Percentiles rank a stretch among this genome's conserved stretches.
phyloP scores from a whole-genome alignment of 2,329 filamentous ascomycete genomes.

The Achaetomium macrosporum region DNA sequence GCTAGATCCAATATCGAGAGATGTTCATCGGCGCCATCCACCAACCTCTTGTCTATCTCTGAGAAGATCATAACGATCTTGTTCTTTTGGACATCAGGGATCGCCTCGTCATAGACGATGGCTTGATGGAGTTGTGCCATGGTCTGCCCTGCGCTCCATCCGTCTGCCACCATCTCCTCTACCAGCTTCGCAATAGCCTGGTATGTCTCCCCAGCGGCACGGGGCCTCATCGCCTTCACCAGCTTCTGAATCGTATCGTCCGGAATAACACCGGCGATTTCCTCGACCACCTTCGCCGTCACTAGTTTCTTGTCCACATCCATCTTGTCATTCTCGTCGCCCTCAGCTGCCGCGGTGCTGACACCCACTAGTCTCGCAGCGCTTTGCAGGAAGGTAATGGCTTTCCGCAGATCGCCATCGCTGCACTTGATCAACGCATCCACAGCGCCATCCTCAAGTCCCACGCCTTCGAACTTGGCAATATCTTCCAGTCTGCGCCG shows the following conservation, averaged over 20 bases:
- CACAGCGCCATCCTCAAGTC: slow-evolving; percentile 69
- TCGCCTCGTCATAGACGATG: slow-evolving; percentile 75
- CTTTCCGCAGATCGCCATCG: slow-evolving; percentile 91
- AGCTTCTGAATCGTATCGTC: slow-evolving; percentile 64
- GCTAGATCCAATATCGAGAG: slow-evolving; percentile 81
- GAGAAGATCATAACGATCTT: slow-evolving; percentile 85
- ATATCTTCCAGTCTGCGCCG: slow-evolving; percentile 75
- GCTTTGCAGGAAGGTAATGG: slow-evolving; percentile 93
- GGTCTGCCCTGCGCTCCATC: slow-evolving; percentile 91
- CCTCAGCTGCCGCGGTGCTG: slow-evolving; percentile 48
- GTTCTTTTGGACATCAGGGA: slow-evolving; percentile 82
- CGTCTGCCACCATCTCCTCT: slow-evolving; percentile 88
- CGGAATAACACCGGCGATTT: slow-evolving; percentile 94
- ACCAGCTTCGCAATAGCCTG: slow-evolving; percentile 70
- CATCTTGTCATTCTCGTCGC: slow-evolving; percentile 52
- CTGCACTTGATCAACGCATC: slow-evolving; percentile 81
- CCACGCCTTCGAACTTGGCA: slow-evolving; percentile 70
- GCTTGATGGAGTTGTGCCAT: slow-evolving; percentile 73
- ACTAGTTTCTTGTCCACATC: slow-evolving; percentile 56
- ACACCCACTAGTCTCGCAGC: slow-evolving; percentile 83
- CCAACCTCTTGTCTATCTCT: slow-evolving; percentile 86
- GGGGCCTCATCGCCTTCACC: slow-evolving; percentile 69
- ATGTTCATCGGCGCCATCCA: slow-evolving; percentile 94
- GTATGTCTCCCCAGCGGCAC: slow-evolving; percentile 59
- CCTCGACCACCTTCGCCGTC: slow-evolving; percentile 76